A percentile compares a stretch with the other conserved stretches of the same genome.
phyloP scores from a whole-genome alignment of 768 basidiomycete species.

The Psilocybe tampanensis region DNA sequence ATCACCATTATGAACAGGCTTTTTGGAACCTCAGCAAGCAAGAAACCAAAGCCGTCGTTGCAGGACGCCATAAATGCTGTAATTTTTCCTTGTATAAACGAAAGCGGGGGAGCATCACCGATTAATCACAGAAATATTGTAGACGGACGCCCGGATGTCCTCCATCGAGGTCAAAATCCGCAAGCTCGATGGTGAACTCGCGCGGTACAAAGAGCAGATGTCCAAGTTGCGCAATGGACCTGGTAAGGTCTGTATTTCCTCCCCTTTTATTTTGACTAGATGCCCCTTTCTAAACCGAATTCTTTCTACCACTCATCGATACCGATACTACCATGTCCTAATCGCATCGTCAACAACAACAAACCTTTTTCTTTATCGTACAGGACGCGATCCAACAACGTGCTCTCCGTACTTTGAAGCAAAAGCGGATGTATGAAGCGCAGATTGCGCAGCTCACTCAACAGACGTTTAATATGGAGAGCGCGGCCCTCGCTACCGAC shows the following conservation, averaged over 20 bases:
- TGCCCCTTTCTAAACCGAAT: neutral
- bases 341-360: no score
- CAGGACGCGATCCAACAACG: constrained; percentile 92
- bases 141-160: constrained; percentile 88
- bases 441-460: constrained; percentile 91
- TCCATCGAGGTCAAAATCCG: constrained; percentile 96
- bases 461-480: constrained; percentile 99
- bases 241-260: constrained; percentile 70
- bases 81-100: constrained; percentile 25
- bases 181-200: constrained; percentile 93
- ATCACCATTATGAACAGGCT: constrained; percentile 72
- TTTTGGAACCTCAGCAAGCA: constrained; percentile 72
- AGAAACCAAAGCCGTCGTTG: constrained; percentile 84
- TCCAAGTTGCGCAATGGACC: constrained; percentile 90
- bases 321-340: neutral
- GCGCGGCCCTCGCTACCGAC: constrained; percentile 93
- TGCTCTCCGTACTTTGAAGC: constrained; percentile 90
- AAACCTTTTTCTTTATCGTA: neutral
- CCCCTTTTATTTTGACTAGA: neutral
- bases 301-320: neutral
- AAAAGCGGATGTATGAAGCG: constrained; percentile 94
- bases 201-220: constrained; percentile 95
- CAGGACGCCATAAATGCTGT: constrained; percentile 94
- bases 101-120: neutral
- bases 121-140: neutral